Evolutionary conservation across 1,284 basidiomycete species (phyloP).

Genomic region (Sporisorium iseilematis-ciliati): DNA sequence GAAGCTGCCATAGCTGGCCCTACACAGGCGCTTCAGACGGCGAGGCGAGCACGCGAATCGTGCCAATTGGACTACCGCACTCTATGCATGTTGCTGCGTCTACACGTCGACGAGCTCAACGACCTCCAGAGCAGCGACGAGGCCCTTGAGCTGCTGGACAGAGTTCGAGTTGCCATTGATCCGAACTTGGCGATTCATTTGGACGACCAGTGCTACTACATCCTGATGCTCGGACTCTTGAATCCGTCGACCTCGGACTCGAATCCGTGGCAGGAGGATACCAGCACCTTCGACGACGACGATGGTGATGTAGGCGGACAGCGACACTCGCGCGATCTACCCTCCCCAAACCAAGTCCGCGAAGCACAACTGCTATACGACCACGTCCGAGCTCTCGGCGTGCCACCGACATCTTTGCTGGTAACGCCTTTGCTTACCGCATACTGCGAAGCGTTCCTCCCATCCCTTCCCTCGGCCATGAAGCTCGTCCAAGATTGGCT

Average conservation of each 20-base stretch:
- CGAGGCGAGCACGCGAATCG: conserved; percentile 5
- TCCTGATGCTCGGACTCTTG: conserved; percentile 33
- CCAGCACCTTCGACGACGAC: neutral
- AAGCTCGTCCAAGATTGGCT: conserved; percentile 46
- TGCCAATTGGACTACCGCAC: conserved; percentile 11
- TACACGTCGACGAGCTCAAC: conserved; percentile 28
- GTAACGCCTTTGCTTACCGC: conserved; percentile 54
- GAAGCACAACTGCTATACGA: conserved; percentile 57
- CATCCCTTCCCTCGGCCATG: conserved; percentile 45
- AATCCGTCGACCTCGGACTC: neutral
- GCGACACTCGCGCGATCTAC: neutral
- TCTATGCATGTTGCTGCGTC: conserved; percentile 25
- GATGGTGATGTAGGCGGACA: neutral
- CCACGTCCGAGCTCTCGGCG: conserved; percentile 23
- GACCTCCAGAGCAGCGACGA: conserved; percentile 53
- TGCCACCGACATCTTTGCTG: conserved; percentile 41
- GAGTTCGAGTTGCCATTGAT: conserved; percentile 20
- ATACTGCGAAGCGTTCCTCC: conserved; percentile 57
- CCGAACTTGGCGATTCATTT: conserved; percentile 14
- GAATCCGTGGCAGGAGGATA: neutral
- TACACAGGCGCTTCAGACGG: conserved; percentile 29
- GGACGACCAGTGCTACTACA: conserved; percentile 25
- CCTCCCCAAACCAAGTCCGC: conserved; percentile 43
- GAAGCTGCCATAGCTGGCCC: conserved; percentile 24
- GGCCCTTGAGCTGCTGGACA: conserved; percentile 42